Evolutionary conservation across 352 stramenopile genomes (phyloP), one percentile per base, ranked within the genome.

Genomic region (Lagenidium sp.): DNA sequence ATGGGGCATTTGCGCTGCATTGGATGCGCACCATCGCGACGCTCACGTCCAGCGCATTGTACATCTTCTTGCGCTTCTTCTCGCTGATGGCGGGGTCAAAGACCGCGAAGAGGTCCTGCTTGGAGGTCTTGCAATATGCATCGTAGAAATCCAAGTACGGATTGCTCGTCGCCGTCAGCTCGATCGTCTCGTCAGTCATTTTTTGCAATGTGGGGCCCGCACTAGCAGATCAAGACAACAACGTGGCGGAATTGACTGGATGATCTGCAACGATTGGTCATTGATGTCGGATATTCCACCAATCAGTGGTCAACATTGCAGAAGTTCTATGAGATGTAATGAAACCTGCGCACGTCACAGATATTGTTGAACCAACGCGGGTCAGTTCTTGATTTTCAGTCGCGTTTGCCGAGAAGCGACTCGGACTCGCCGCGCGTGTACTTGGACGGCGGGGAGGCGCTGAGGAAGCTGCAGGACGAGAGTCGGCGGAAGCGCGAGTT

Each of bases 141-240:
- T 60, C 47, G 46, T 85, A 88, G 60, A 84, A 86, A 40, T 86
- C 65, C 57, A 92, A 47, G 60, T 92, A 92, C 58, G 79, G 79
- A 30, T 92, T 92, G 58, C 71, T 88, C 23, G 57, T 71, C 0
- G 67, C 31, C 31, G 67, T 84, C 29, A 87, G 60, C 44, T 67
- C 63, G 40, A 83, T 32, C 34, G 55, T 50, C 44, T 63, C 61
- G 18, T 36, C 23, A n/a, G n/a, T n/a, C n/a, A n/a, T n/a, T n/a
- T n/a, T n/a, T n/a, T n/a, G n/a, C n/a, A n/a, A n/a, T n/a, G n/a
- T n/a, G n/a, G n/a, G n/a, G n/a, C n/a, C n/a, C n/a, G n/a, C n/a
- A n/a, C n/a, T n/a, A n/a, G n/a, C n/a, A n/a, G n/a, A n/a, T n/a
- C n/a, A n/a, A n/a, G n/a, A n/a, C n/a, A n/a, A n/a, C n/a, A n/a